phyloP scores from a whole-genome alignment of 805 yeast species.

The Saccharomycopsis javanensis region DNA sequence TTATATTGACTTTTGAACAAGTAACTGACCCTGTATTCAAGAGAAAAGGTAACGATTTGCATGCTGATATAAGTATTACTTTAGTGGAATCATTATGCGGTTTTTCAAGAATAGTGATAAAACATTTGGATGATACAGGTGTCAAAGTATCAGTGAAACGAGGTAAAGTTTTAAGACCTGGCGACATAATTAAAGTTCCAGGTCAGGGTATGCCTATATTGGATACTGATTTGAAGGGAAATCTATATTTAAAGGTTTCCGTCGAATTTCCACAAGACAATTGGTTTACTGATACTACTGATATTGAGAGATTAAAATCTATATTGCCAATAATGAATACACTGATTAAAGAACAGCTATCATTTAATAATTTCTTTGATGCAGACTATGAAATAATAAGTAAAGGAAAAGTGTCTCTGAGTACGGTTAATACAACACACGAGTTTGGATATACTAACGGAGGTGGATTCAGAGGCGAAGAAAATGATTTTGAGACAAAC shows the following conservation, averaged over 20 bases:
- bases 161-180: constrained; percentile 78
- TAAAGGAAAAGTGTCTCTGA: constrained; percentile 12
- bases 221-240: constrained; percentile 41
- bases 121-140: constrained; percentile 74
- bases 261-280: constrained; percentile 77
- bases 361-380: constrained; percentile 26
- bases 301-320: constrained; percentile 42
- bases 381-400: constrained; percentile 23
- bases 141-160: constrained; percentile 53
- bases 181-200: constrained; percentile 51
- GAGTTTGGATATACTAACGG: constrained; percentile 20
- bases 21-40: constrained; percentile 37
- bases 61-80: constrained; percentile 48
- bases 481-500: constrained; percentile 7
- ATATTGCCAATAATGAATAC: constrained; percentile 36
- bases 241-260: constrained; percentile 57
- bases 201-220: constrained; percentile 80
- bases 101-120: constrained; percentile 50
- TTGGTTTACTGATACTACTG: constrained; percentile 74
- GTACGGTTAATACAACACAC: constrained; percentile 20
- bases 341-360: constrained; percentile 19
- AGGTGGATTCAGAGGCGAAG: constrained; percentile 19
- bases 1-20: constrained; percentile 51
- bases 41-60: constrained; percentile 56
- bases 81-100: constrained; percentile 83